Percentiles rank a stretch among this genome's conserved stretches.
phyloP scores from a whole-genome alignment of 257 asterid species.

The Gentiana straminea region DNA sequence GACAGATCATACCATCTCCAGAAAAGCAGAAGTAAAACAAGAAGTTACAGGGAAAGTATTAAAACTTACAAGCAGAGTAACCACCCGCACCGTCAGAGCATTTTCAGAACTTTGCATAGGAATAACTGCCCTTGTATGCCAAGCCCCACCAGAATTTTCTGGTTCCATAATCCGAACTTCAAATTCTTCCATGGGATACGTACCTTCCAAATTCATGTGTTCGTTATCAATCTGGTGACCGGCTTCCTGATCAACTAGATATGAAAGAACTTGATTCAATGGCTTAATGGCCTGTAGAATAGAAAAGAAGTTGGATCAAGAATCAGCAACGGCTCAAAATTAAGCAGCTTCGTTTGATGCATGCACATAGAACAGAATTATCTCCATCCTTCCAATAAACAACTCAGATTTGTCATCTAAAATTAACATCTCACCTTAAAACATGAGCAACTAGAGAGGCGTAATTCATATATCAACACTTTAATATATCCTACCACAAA shows the following conservation, averaged over 20 bases:
- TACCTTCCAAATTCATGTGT: conserved; percentile 55
- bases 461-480: no score
- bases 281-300: conserved; percentile 64
- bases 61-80: conserved; percentile 73
- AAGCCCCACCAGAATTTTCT: conserved; percentile 71
- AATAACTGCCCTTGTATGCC: conserved; percentile 83
- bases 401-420: no score
- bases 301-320: conserved; percentile 10
- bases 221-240: conserved; percentile 81
- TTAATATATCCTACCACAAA: no score
- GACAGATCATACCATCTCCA: neutral
- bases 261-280: conserved; percentile 77
- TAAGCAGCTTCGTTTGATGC: neutral
- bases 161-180: conserved; percentile 95
- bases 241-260: conserved; percentile 91
- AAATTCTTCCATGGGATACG: conserved; percentile 84
- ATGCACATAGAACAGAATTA: no score
- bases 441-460: no score
- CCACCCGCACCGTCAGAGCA: conserved; percentile 89
- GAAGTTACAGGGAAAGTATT: conserved; percentile 1
- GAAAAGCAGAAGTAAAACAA: neutral
- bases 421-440: no score
- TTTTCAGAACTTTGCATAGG: conserved; percentile 95
- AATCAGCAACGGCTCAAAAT: neutral
- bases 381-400: no score